These are phyloP conservation scores for Canna indica DNA, from an alignment of 176 grass and related monocot genomes.

Conservation along the genomic window DNA sequence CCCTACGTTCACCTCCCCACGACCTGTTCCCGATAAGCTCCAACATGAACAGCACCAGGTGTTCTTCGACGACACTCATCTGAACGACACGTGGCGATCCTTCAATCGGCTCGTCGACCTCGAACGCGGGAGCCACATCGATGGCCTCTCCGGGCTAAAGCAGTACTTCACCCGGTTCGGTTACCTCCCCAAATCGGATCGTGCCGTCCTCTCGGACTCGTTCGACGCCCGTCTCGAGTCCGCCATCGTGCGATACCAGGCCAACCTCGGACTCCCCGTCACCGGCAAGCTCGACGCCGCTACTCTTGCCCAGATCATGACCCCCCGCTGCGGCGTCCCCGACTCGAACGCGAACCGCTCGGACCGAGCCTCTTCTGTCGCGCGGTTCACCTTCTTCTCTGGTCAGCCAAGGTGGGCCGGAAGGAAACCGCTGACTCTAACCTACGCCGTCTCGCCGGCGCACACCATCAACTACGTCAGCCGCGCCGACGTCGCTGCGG, in stretches of 20 bases:
- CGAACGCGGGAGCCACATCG: slow-evolving; percentile 38
- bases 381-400: slow-evolving; percentile 12
- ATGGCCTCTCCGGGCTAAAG: slow-evolving; percentile 52
- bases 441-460: slow-evolving; percentile 54
- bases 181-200: slow-evolving; percentile 31
- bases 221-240: slow-evolving; percentile 65
- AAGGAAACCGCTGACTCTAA: slow-evolving; percentile 40
- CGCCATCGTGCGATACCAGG: slow-evolving; percentile 59
- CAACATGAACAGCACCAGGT: not conserved
- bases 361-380: not conserved
- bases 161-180: slow-evolving; percentile 68
- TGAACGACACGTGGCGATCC: slow-evolving; percentile 31
- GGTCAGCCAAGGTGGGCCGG: slow-evolving; percentile 12
- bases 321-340: slow-evolving; percentile 62
- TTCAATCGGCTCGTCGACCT: slow-evolving; percentile 52
- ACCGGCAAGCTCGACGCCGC: slow-evolving; percentile 53
- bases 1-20: not conserved
- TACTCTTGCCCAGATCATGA: slow-evolving; percentile 55
- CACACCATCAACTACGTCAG: slow-evolving; percentile 52
- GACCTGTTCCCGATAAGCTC: not conserved
- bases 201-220: slow-evolving; percentile 29
- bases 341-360: slow-evolving; percentile 10
- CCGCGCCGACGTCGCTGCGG: slow-evolving; percentile 26
- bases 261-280: slow-evolving; percentile 39
- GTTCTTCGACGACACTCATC: not conserved